Conservation (phyloP, 73 alveolate genomes). For the Paramecium caudatum region DNA sequence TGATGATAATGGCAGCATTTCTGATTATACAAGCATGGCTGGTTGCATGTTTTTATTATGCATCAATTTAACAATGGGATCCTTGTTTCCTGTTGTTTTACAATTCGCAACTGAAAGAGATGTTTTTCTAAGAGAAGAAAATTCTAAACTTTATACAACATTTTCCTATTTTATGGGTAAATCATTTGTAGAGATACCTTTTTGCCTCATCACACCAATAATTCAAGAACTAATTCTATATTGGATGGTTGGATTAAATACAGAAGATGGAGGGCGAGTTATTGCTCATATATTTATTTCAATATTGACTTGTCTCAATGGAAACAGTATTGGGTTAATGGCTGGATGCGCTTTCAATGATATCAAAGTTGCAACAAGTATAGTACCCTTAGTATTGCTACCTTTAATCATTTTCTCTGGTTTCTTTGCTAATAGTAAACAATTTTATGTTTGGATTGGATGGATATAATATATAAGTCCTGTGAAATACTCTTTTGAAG, state of each 20-base stretch:
- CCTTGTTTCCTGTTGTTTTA: constrained; percentile 64
- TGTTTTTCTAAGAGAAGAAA: constrained; percentile 75
- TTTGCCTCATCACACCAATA: constrained; percentile 58
- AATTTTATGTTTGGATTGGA: constrained; percentile 79
- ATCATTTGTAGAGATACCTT: constrained; percentile 40
- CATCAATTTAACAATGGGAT: constrained; percentile 51
- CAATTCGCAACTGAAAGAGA: constrained; percentile 72
- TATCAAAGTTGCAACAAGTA: constrained; percentile 77
- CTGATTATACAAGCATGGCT: constrained; percentile 4
- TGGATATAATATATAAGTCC: constrained; percentile 88
- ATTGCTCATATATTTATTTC: constrained; percentile 34
- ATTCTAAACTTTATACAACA: constrained; percentile 66
- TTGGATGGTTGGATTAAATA: constrained; percentile 74
- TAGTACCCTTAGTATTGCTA: constrained; percentile 77
- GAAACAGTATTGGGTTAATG: constrained; percentile 80
- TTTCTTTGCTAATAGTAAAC: constrained; percentile 79
- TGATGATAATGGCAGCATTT: not conserved
- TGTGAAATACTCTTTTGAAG: constrained; percentile 82
- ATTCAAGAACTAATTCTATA: constrained; percentile 55
- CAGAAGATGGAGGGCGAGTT: constrained; percentile 51
- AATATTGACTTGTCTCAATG: constrained; percentile 37
- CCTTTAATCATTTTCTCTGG: constrained; percentile 88
- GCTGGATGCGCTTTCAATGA: constrained; percentile 79
- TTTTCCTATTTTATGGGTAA: constrained; percentile 73
- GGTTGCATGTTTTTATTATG: constrained; percentile 74